phyloP scores from a whole-genome alignment of 1,139 yeast species.

The Candida mesenterica region DNA sequence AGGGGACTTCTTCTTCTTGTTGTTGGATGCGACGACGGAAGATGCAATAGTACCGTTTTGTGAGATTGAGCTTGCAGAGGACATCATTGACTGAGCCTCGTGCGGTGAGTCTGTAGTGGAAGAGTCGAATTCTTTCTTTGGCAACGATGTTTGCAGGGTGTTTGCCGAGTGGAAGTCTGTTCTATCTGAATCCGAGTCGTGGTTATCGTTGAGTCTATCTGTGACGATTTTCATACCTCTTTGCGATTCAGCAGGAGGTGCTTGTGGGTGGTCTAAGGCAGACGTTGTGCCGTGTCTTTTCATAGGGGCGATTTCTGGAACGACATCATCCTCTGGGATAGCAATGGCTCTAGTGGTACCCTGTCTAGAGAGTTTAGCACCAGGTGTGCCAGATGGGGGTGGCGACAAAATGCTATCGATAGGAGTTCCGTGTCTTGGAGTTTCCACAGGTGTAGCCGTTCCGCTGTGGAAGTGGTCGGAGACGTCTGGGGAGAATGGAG shows the following conservation, averaged over 20 bases:
- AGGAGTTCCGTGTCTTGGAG: background rate
- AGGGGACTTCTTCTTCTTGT: background rate
- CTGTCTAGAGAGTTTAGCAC: too few species aligned
- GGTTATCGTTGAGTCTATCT: constrained; percentile 3
- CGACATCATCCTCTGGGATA: too few species aligned
- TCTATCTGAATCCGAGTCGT: constrained; percentile 4
- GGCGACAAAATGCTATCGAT: background rate
- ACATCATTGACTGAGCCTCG: background rate
- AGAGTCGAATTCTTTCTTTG: background rate
- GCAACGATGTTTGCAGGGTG: constrained; percentile 7
- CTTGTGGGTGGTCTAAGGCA: too few species aligned
- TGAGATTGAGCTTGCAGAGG: background rate
- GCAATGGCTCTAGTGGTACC: too few species aligned
- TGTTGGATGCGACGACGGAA: background rate
- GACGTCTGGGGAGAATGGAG: too few species aligned
- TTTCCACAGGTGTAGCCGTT: background rate
- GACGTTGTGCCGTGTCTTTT: too few species aligned
- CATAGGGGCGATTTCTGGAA: too few species aligned
- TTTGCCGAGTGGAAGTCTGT: constrained; percentile 9
- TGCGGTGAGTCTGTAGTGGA: background rate
- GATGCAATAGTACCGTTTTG: background rate
- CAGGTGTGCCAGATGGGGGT: too few species aligned
- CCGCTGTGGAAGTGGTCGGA: background rate
- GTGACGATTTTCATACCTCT: constrained; percentile 7
- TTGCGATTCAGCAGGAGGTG: too few species aligned